Percentiles rank a stretch among this genome's conserved stretches.
Conservation (phyloP, 345 rosid species). For the Boechera stricta region DNA sequence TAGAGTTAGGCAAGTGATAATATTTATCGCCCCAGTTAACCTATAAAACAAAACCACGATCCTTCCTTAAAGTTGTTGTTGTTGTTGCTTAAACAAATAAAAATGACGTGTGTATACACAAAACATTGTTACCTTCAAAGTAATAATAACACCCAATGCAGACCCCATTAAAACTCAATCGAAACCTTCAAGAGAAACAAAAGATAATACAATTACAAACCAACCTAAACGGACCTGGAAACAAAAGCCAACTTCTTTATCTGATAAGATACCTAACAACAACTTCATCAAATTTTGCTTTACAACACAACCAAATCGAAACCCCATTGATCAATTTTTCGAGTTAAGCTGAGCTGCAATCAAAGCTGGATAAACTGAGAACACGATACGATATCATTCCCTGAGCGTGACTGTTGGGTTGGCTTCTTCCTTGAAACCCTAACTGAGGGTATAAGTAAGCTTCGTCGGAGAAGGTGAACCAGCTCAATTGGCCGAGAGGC, state of each 20-base stretch:
- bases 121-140: too few relatives aligned
- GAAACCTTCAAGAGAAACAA: constrained; percentile 17
- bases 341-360: constrained; percentile 35
- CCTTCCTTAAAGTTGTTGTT: too few relatives aligned
- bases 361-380: constrained; percentile 8
- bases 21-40: too few relatives aligned
- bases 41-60: too few relatives aligned
- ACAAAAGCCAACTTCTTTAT: constrained; percentile 2
- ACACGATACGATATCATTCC: constrained; percentile 29
- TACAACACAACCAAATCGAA: constrained; percentile 1
- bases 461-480: constrained; percentile 26
- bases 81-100: too few relatives aligned
- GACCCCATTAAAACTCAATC: constrained; percentile 20
- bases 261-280: constrained; percentile 10
- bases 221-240: constrained; percentile 28
- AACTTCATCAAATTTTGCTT: constrained; percentile 31
- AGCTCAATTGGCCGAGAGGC: constrained; percentile 27
- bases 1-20: too few relatives aligned
- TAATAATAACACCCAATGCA: too few relatives aligned
- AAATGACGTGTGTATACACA: too few relatives aligned
- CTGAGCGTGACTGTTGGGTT: constrained; percentile 12
- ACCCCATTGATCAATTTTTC: constrained; percentile 22
- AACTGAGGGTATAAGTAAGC: constrained; percentile 8
- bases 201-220: constrained; percentile 4
- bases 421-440: constrained; percentile 32